phyloP scores from a whole-genome alignment of 305 asterid genomes.

The Rubia balearica region DNA sequence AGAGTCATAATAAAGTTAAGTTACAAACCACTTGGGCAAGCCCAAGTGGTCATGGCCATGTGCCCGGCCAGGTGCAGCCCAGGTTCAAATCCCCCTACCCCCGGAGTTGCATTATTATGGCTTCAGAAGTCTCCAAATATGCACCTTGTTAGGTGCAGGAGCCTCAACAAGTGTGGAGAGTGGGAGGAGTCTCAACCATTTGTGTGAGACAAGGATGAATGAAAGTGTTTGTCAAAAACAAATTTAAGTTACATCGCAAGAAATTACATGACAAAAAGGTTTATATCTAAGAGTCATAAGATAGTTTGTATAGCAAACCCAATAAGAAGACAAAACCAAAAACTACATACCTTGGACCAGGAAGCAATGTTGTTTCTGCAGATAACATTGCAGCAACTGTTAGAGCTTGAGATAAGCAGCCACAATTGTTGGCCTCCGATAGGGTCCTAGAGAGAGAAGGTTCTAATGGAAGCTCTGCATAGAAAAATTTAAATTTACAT shows the following conservation, averaged over 20 bases:
- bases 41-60: too few species aligned
- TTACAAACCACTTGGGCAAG: too few species aligned
- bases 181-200: too few species aligned
- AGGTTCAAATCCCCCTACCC: too few species aligned
- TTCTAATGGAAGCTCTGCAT: slow-evolving; percentile 92
- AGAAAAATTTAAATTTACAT: slow-evolving; percentile 15
- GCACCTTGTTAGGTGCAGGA: too few species aligned
- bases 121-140: background rate
- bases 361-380: slow-evolving; percentile 74
- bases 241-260: background rate
- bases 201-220: background rate
- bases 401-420: slow-evolving; percentile 79
- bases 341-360: slow-evolving; percentile 52
- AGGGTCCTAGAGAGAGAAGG: slow-evolving; percentile 94
- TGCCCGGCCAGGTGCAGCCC: too few species aligned
- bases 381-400: slow-evolving; percentile 94
- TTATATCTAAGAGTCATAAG: background rate
- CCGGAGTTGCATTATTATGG: too few species aligned
- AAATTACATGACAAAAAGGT: background rate
- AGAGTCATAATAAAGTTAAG: background rate
- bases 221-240: too few species aligned
- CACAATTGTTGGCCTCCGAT: slow-evolving; percentile 82
- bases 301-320: background rate
- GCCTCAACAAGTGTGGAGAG: too few species aligned
- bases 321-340: background rate